Evolutionary conservation across 2,329 filamentous ascomycete genomes (phyloP).

Genomic region (Paracamarosporium sp.): DNA sequence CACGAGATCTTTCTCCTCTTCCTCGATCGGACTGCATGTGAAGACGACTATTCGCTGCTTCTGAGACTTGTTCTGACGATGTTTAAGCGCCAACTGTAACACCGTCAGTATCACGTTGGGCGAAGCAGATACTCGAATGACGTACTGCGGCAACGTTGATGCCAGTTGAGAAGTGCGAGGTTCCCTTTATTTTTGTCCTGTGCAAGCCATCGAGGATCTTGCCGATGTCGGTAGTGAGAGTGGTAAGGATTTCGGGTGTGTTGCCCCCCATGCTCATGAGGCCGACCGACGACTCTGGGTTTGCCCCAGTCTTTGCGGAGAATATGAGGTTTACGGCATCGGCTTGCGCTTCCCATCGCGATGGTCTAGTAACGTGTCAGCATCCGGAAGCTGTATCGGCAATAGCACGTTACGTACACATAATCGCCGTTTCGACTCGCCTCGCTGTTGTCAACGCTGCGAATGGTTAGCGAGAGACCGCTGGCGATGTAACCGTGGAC

Average conservation of each 20-base stretch:
- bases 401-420: conserved; percentile 54
- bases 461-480: conserved; percentile 25
- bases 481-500: conserved; percentile 19
- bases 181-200: conserved; percentile 82
- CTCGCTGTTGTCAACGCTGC: conserved; percentile 95
- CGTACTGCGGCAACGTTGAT: conserved; percentile 94
- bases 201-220: conserved; percentile 91
- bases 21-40: conserved; percentile 88
- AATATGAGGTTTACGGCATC: conserved; percentile 96
- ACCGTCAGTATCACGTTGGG: conserved; percentile 61
- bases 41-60: conserved; percentile 97
- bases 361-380: conserved; percentile 70
- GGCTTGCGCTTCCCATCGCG: conserved; percentile 93
- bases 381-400: conserved; percentile 8
- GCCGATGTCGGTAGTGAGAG: conserved; percentile 93
- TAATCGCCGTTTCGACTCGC: conserved; percentile 96
- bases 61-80: conserved; percentile 97
- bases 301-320: conserved; percentile 91
- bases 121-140: conserved; percentile 76
- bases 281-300: conserved; percentile 95
- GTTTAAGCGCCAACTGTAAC: conserved; percentile 86
- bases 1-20: conserved; percentile 86
- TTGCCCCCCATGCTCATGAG: conserved; percentile 99
- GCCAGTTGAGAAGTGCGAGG: conserved; percentile 85
- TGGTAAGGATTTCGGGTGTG: conserved; percentile 96